Evolutionary conservation across 345 rosid species (phyloP).

Genomic region (Rubroshorea leprosula): DNA sequence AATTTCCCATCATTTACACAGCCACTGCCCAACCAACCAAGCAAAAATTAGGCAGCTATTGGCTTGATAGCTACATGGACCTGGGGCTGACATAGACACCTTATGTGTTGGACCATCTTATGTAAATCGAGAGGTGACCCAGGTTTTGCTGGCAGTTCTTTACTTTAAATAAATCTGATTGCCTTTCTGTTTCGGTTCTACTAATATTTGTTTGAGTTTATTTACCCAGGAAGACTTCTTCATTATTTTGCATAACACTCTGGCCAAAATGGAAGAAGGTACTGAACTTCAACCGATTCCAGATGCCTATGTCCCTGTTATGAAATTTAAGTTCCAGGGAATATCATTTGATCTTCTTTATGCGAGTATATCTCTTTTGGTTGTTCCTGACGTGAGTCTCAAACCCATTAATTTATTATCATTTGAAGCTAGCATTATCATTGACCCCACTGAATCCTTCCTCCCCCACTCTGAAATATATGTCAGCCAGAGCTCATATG

Average conservation of each 20-base stretch:
- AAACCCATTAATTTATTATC: too few species aligned
- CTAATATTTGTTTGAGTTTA: slow-evolving; percentile 5
- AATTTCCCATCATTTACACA: slow-evolving; percentile 9
- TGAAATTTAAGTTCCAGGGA: slow-evolving; percentile 92
- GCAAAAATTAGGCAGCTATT: slow-evolving; percentile 3
- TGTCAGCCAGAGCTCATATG: too few species aligned
- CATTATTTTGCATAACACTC: slow-evolving; percentile 53
- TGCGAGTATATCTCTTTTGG: slow-evolving; percentile 74
- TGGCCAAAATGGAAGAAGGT: slow-evolving; percentile 76
- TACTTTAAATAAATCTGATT: neutral
- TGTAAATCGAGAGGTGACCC: slow-evolving; percentile 71
- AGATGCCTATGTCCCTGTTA: slow-evolving; percentile 93
- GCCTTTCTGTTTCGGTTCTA: neutral
- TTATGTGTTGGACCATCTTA: slow-evolving; percentile 96
- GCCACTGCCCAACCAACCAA: slow-evolving; percentile 26
- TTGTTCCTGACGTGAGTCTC: slow-evolving; percentile 74
- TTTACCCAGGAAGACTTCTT: slow-evolving; percentile 71
- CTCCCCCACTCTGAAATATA: too few species aligned
- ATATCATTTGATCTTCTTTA: slow-evolving; percentile 89
- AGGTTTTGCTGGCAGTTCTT: neutral
- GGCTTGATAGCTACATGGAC: slow-evolving; percentile 69
- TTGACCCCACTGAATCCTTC: too few species aligned
- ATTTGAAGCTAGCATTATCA: too few species aligned
- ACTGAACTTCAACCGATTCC: slow-evolving; percentile 91
- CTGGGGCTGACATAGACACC: slow-evolving; percentile 88